Percentiles rank a stretch among this genome's conserved stretches.
phyloP scores from a whole-genome alignment of 495 filamentous ascomycete species.

The Hypoxylon subgilvum region DNA sequence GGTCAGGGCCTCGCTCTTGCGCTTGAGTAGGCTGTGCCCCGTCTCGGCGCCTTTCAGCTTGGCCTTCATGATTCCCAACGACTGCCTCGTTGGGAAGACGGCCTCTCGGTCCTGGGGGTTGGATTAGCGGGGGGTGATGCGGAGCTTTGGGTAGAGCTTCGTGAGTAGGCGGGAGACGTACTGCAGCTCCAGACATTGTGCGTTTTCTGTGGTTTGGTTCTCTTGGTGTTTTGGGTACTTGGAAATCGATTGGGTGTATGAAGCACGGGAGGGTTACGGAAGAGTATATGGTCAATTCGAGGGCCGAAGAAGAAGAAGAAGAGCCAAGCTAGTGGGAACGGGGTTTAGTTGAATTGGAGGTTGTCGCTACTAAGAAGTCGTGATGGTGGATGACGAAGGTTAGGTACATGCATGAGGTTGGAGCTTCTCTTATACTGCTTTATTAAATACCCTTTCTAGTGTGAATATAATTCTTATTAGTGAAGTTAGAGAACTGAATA shows the following conservation, averaged over 20 bases:
- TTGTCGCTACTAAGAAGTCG: background rate
- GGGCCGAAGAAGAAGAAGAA: background rate
- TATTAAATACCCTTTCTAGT: background rate
- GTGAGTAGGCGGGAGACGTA: conserved; percentile 49
- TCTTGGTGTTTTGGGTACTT: background rate
- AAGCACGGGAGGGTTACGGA: background rate
- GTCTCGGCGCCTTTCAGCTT: conserved; percentile 98
- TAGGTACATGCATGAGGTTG: background rate
- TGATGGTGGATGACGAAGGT: conserved; percentile 17
- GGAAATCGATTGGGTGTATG: background rate
- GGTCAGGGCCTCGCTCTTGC: conserved; percentile 91
- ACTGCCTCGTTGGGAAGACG: conserved; percentile 98
- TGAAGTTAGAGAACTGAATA: conserved; percentile 4
- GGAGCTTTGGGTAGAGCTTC: conserved; percentile 5
- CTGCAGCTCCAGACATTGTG: conserved; percentile 66
- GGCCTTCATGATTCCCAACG: conserved; percentile 92
- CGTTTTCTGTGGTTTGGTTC: conserved; percentile 6
- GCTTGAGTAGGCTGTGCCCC: conserved; percentile 84
- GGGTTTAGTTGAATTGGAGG: background rate
- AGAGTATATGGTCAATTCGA: background rate
- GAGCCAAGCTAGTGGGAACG: no score
- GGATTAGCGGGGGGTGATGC: conserved; percentile 10
- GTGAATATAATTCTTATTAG: no score
- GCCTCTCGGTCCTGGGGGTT: conserved; percentile 75
- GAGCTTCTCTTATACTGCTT: background rate